Percentiles rank a stretch among this genome's conserved stretches.
phyloP scores from a whole-genome alignment of 164 flowering plant species.

The Taxillus chinensis region DNA sequence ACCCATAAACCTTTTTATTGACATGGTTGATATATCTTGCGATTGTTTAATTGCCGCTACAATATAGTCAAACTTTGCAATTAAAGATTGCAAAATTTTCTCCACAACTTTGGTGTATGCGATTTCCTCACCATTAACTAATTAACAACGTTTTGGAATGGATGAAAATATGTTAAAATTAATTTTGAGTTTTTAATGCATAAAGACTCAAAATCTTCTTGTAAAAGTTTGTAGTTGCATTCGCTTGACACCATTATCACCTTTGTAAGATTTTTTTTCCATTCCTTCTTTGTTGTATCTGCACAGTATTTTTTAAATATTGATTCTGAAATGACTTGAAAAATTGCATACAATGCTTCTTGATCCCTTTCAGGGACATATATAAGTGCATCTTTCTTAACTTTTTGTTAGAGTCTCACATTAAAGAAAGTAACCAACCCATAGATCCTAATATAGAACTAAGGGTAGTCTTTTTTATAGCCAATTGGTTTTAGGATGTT shows the following conservation, averaged over 20 bases:
- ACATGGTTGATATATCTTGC: neutral
- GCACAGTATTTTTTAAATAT: neutral
- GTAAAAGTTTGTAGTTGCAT: neutral
- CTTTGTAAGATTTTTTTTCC: neutral
- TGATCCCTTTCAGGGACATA: neutral
- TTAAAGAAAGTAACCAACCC: too few relatives aligned
- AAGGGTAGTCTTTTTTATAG: too few relatives aligned
- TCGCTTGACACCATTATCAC: neutral
- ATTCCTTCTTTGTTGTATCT: neutral
- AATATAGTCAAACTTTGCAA: neutral
- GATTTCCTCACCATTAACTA: neutral
- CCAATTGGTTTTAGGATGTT: too few relatives aligned
- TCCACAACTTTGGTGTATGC: neutral
- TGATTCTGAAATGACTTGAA: neutral
- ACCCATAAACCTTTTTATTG: neutral
- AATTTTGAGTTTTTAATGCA: neutral
- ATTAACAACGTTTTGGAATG: neutral
- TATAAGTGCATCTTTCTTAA: neutral
- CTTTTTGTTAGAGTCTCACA: neutral
- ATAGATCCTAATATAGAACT: too few relatives aligned
- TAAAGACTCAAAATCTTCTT: neutral
- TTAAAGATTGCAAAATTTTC: neutral
- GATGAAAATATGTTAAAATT: neutral
- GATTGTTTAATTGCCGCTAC: neutral
- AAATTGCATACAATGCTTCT: neutral